These are phyloP conservation scores for Calonectria multiphialidica DNA, from an alignment of 2,329 filamentous ascomycete species.

Conservation along the genomic window DNA sequence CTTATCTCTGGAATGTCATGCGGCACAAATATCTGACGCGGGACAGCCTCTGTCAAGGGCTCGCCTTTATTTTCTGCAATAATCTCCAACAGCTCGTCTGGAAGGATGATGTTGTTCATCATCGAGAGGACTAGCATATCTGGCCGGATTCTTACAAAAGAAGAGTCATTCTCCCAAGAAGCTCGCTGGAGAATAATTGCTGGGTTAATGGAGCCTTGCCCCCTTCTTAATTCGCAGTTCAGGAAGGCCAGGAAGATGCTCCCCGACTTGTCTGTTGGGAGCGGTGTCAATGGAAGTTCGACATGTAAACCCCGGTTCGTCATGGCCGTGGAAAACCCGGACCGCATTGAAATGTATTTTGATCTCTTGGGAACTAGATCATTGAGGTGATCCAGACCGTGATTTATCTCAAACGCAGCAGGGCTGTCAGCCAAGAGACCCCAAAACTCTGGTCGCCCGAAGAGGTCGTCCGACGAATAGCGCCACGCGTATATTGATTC, in stretches of 20 bases:
- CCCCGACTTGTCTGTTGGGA: slow-evolving; percentile 39
- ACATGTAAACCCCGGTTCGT: slow-evolving; percentile 43
- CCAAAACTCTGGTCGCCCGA: slow-evolving; percentile 37
- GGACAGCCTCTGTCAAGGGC: slow-evolving; percentile 28
- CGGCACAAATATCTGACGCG: slow-evolving; percentile 41
- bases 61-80: slow-evolving; percentile 13
- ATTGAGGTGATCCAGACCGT: slow-evolving; percentile 31
- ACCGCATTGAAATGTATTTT: slow-evolving; percentile 41
- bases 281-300: slow-evolving; percentile 43
- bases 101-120: slow-evolving; percentile 44
- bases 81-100: slow-evolving; percentile 37
- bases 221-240: slow-evolving; percentile 44
- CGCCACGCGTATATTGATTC: slow-evolving; percentile 47
- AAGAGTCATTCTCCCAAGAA: slow-evolving; percentile 43
- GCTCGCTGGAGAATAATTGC: slow-evolving; percentile 45
- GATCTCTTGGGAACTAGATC: slow-evolving; percentile 33
- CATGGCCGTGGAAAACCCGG: slow-evolving; percentile 32
- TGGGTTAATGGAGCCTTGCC: slow-evolving; percentile 36
- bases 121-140: slow-evolving; percentile 40
- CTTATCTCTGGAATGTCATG: slow-evolving; percentile 30
- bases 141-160: slow-evolving; percentile 44
- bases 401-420: slow-evolving; percentile 40
- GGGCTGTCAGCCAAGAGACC: slow-evolving; percentile 43
- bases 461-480: slow-evolving; percentile 27
- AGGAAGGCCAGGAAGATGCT: slow-evolving; percentile 45